Evolutionary conservation across 2,329 filamentous ascomycete genomes (phyloP).

Genomic region (Pseudogymnoascus sp.): DNA sequence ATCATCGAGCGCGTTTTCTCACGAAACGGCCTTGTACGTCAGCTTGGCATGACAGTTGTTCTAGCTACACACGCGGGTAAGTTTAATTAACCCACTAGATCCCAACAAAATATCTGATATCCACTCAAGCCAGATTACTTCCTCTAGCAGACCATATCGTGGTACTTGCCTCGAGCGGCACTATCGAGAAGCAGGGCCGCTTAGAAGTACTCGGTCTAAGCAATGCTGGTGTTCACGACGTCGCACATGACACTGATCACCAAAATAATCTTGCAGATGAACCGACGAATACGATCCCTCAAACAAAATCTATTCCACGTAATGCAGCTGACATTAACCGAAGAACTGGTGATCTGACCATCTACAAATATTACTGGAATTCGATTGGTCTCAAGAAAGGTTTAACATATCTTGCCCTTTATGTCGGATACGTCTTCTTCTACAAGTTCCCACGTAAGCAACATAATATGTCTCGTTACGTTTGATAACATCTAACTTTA

Average conservation of each 20-base stretch:
- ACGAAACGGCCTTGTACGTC: slow-evolving; percentile 14
- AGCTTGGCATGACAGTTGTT: slow-evolving; percentile 30
- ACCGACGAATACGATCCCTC: background rate
- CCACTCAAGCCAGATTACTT: slow-evolving; percentile 14
- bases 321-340: background rate
- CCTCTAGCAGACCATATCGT: slow-evolving; percentile 33
- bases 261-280: background rate
- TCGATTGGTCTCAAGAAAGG: slow-evolving; percentile 10
- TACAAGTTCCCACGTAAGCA: background rate
- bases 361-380: slow-evolving; percentile 20
- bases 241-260: background rate
- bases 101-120: background rate
- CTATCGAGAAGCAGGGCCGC: slow-evolving; percentile 29
- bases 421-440: slow-evolving; percentile 1
- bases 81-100: background rate
- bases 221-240: slow-evolving; percentile 11
- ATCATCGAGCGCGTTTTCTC: slow-evolving; percentile 18
- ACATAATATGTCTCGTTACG: background rate
- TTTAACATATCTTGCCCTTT: background rate
- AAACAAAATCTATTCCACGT: background rate
- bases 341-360: slow-evolving; percentile 14
- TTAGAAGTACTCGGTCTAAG: slow-evolving; percentile 29
- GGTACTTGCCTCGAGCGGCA: slow-evolving; percentile 28
- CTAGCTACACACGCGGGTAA: slow-evolving; percentile 26
- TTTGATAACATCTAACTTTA: background rate